Percentiles rank a stretch among this genome's conserved stretches.
Conservation (phyloP, 495 filamentous ascomycete genomes). For the Melanomma pulvis-pyrius region DNA sequence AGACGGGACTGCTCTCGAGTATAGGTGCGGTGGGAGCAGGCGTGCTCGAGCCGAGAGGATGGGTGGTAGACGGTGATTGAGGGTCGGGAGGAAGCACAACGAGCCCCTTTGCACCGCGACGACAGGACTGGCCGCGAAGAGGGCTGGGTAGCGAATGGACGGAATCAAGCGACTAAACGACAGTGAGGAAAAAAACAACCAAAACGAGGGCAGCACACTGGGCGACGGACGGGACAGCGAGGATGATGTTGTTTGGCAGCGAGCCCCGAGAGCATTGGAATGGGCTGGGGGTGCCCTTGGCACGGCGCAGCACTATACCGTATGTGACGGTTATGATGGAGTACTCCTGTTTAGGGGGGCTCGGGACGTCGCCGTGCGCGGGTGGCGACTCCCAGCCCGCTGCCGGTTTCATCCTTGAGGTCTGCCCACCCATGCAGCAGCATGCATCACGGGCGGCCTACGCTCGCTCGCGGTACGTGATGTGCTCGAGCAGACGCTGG, state of each 20-base stretch:
- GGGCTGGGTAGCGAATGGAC: slow-evolving; percentile 22
- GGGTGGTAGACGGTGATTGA: background rate
- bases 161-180: slow-evolving; percentile 37
- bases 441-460: too few relatives aligned
- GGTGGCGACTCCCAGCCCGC: too few relatives aligned
- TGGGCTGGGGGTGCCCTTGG: background rate
- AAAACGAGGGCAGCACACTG: background rate
- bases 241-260: slow-evolving; percentile 21
- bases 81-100: background rate
- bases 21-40: background rate
- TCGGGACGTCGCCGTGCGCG: background rate
- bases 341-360: too few relatives aligned
- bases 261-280: background rate
- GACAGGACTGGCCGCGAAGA: background rate
- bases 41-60: too few relatives aligned
- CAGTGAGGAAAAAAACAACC: slow-evolving; percentile 21
- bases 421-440: too few relatives aligned
- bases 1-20: background rate
- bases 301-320: background rate
- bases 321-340: background rate
- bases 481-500: too few relatives aligned
- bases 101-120: slow-evolving; percentile 2
- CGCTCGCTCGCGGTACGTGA: too few relatives aligned
- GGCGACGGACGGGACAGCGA: slow-evolving; percentile 3
- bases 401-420: too few relatives aligned